phyloP scores from a whole-genome alignment of 495 filamentous ascomycete species.

The Thermothielavioides terrestris region DNA sequence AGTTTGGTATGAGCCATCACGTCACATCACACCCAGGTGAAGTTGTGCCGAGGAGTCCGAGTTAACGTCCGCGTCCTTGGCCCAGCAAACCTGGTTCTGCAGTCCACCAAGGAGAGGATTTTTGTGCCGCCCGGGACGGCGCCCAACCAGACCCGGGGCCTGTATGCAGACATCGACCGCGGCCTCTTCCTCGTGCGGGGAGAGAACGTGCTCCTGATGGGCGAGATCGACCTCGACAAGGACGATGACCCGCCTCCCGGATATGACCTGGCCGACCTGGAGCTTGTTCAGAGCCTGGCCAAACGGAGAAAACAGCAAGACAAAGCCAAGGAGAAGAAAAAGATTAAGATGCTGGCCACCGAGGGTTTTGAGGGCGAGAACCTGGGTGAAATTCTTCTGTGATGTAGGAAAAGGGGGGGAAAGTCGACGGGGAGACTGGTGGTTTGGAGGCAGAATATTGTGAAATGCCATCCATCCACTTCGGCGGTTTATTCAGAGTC shows the following conservation, averaged over 20 bases:
- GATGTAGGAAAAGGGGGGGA: slow-evolving; percentile 29
- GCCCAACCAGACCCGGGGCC: slow-evolving; percentile 26
- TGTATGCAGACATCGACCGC: slow-evolving; percentile 70
- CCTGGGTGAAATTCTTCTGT: slow-evolving; percentile 64
- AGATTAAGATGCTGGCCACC: slow-evolving; percentile 55
- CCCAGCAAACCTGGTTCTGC: slow-evolving; percentile 85
- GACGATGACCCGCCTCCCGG: slow-evolving; percentile 77
- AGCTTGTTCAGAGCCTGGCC: slow-evolving; percentile 62
- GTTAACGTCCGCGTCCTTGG: slow-evolving; percentile 10
- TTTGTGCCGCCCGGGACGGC: slow-evolving; percentile 46
- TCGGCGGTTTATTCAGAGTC: background rate
- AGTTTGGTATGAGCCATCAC: slow-evolving; percentile 69
- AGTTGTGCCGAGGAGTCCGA: background rate
- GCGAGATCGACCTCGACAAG: slow-evolving; percentile 92
- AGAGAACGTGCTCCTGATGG: slow-evolving; percentile 85
- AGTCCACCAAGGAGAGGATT: slow-evolving; percentile 80
- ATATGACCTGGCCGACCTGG: slow-evolving; percentile 55
- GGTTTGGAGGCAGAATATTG: slow-evolving; percentile 60
- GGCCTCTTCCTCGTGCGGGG: slow-evolving; percentile 86
- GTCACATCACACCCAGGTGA: background rate
- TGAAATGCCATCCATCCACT: slow-evolving; percentile 51
- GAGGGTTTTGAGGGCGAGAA: slow-evolving; percentile 87
- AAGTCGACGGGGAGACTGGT: slow-evolving; percentile 6
- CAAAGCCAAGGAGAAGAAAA: slow-evolving; percentile 63
- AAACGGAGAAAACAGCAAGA: slow-evolving; percentile 58